phyloP scores from a whole-genome alignment of 73 alveolate genomes.

The Paramecium sexaurelia region DNA sequence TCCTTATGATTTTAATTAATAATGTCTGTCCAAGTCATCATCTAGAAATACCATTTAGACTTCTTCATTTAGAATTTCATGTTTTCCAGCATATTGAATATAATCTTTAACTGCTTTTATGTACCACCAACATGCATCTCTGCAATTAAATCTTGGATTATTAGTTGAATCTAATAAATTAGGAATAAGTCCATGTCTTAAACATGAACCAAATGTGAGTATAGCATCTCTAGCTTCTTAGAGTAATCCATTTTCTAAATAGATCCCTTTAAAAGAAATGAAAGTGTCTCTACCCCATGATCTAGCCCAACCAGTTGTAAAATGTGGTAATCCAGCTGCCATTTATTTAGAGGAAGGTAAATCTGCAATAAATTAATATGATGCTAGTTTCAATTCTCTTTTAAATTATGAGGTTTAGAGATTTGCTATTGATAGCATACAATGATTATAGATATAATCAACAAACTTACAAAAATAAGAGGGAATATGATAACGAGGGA shows the following conservation, averaged over 20 bases:
- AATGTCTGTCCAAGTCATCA: conserved; percentile 59
- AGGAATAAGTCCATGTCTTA: conserved; percentile 98
- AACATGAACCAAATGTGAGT: conserved; percentile 88
- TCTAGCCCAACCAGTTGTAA: conserved; percentile 93
- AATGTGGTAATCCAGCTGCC: conserved; percentile 99
- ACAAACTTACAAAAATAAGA: conserved; percentile 35
- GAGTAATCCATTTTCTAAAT: conserved; percentile 79
- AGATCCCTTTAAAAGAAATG: conserved; percentile 93
- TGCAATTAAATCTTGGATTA: conserved; percentile 93
- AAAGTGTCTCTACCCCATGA: conserved; percentile 99
- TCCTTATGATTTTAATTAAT: conserved; percentile 16
- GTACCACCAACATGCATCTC: conserved; percentile 99
- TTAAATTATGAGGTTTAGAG: conserved; percentile 8
- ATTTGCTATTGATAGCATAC: not conserved
- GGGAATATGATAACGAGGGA: conserved; percentile 58
- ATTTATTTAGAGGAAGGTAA: conserved; percentile 76
- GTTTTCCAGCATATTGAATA: not conserved
- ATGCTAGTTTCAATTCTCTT: conserved; percentile 20
- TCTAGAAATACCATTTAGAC: conserved; percentile 52
- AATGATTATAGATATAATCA: not conserved
- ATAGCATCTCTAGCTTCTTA: conserved; percentile 91
- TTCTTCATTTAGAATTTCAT: conserved; percentile 30
- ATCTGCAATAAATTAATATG: conserved; percentile 55
- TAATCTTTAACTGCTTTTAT: conserved; percentile 72
- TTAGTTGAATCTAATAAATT: conserved; percentile 93